These are phyloP conservation scores for Helianthus tuberosus DNA, from an alignment of 129 eudicot species.

Conservation along the genomic window DNA sequence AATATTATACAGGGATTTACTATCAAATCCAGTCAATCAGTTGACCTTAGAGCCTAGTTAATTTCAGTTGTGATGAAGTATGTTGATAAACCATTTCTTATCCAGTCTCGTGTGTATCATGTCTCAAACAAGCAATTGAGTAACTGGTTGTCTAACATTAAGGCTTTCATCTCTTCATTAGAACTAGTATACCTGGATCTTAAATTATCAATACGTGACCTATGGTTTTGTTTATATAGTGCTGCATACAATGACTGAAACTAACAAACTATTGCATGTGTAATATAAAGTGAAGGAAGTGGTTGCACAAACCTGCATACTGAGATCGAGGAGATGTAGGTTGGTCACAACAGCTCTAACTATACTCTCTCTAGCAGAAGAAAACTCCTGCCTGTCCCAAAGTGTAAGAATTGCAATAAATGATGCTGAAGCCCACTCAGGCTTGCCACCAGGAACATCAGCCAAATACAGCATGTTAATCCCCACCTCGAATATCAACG, in stretches of 20 bases:
- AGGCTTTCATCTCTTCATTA: constrained; percentile 2
- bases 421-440: constrained; percentile 96
- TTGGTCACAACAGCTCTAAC: constrained; percentile 94
- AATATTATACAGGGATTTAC: background rate
- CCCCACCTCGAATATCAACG: constrained; percentile 93
- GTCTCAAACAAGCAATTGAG: constrained; percentile 12
- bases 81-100: constrained; percentile 1
- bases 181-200: constrained; percentile 15
- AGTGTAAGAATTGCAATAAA: constrained; percentile 90
- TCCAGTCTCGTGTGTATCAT: background rate
- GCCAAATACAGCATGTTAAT: constrained; percentile 96
- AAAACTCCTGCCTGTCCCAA: constrained; percentile 96
- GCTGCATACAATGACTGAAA: constrained; percentile 8
- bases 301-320: constrained; percentile 83
- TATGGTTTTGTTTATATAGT: constrained; percentile 17
- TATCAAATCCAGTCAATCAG: background rate
- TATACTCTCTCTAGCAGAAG: constrained; percentile 96
- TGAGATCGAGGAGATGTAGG: constrained; percentile 90
- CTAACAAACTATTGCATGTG: constrained; percentile 4
- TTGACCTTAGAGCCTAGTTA: constrained; percentile 1
- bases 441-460: constrained; percentile 99
- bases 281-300: constrained; percentile 27
- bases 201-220: constrained; percentile 8
- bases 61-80: constrained; percentile 5
- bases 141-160: constrained; percentile 7